Evolutionary conservation across 139 green algal species (phyloP), one percentile per base, ranked within the genome.

Genomic region (Coelastrella sp.): DNA sequence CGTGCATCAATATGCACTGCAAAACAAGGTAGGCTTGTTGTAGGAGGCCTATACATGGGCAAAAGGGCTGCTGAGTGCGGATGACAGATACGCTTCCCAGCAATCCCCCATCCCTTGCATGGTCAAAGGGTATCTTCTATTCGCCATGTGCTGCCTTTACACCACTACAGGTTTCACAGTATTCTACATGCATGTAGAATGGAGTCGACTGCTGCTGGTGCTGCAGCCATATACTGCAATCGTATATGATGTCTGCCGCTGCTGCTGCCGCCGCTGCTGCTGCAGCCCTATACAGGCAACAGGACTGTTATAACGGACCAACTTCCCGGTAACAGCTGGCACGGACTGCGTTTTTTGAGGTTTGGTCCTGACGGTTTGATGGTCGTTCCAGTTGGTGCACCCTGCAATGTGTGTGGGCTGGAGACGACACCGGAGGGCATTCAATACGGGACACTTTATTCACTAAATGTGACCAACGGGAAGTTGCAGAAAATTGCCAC

Each of bases 231-330:
- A 68, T 10, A 68, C 7, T 17, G 61, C 61, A 17, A 68, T 10
- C 61, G 7, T 7, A 17, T 17, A 68, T 68, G 5, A 20, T 13
- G 19, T 5, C 32, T 82, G 32, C 77, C 65, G 54, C 77, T 32
- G 78, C 78, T 84, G 78, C 56, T 84, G 78, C 78, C 71, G 78
- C 56, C 54, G 19, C 20, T 85, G 80, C 60, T 75, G n/a, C 10
- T 75, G n/a, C 60, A 86, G 80, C n/a, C 80, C 58, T 86, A 74
- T n/a, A 74, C 80, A 22, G 80, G 80, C 80, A 86, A 20, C 4
- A 58, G 47, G 8, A 75, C 80, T 59, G 80, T 86, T 8, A 59
- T 86, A 59, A 86, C 80, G 23, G 80, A 86, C 59, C 22, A 32
- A 19, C 59, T 86, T 54, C 80, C 80, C 10, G 80, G 80, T n/a